phyloP scores from a whole-genome alignment of 1,139 yeast species.

The Taiozyma sp. region DNA sequence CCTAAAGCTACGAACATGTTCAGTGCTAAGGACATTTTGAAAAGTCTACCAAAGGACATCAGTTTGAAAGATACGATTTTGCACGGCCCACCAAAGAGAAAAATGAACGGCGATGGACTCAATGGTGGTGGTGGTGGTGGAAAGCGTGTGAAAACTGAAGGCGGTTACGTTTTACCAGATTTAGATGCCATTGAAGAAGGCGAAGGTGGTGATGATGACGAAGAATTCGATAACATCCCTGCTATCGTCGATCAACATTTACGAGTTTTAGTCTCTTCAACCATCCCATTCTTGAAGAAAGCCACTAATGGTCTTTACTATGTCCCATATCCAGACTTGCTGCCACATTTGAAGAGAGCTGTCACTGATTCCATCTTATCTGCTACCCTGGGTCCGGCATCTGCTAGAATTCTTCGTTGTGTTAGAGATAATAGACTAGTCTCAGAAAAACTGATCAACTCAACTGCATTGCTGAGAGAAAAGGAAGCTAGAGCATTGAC shows the following conservation, averaged over 20 bases:
- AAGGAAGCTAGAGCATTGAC: slow-evolving; percentile 67
- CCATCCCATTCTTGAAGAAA: slow-evolving; percentile 44
- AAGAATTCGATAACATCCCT: slow-evolving; percentile 24
- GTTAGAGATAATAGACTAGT: slow-evolving; percentile 63
- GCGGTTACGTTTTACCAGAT: slow-evolving; percentile 26
- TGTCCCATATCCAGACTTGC: slow-evolving; percentile 40
- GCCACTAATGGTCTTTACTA: slow-evolving; percentile 38
- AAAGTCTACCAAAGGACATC: slow-evolving; percentile 38
- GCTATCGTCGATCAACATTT: slow-evolving; percentile 39
- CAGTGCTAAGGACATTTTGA: slow-evolving; percentile 50
- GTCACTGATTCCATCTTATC: slow-evolving; percentile 61
- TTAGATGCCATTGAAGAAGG: slow-evolving; percentile 14
- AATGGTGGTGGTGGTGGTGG: slow-evolving; percentile 3
- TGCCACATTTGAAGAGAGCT: slow-evolving; percentile 43
- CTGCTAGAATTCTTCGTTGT: slow-evolving; percentile 64
- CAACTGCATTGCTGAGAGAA: slow-evolving; percentile 71
- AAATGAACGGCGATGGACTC: slow-evolving; percentile 14
- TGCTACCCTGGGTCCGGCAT: slow-evolving; percentile 51
- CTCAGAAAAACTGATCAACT: slow-evolving; percentile 82
- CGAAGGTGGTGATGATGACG: slow-evolving; percentile 20
- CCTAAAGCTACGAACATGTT: slow-evolving; percentile 33
- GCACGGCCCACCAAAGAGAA: slow-evolving; percentile 33
- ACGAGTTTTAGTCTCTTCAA: slow-evolving; percentile 43
- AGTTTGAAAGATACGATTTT: slow-evolving; percentile 48
- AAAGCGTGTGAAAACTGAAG: slow-evolving; percentile 43